Base-by-base conservation (phyloP, 2,329 filamentous ascomycete species). In the Stachybotrys chartarum region DNA sequence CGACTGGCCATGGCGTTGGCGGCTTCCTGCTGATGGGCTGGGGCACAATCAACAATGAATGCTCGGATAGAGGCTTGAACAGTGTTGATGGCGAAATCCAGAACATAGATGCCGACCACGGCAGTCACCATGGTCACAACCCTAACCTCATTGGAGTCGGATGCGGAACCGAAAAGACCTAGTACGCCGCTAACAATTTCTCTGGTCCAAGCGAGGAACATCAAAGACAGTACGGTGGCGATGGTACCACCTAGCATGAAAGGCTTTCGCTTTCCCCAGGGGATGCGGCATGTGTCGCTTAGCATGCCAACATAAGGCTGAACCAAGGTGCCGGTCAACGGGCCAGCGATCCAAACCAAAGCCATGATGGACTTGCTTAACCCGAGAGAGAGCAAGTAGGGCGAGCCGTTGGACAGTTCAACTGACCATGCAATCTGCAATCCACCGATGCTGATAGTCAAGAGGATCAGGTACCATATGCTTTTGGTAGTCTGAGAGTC, bases 51-150 rank as follows among this genome's bases (percentile, higher is more conserved):
- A 30, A 97, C 89, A 54, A 97, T 96, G 68, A 95, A 96, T 30
- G 92, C 91, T 60, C 92, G 83, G 65, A 97, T 89, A 5, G 86
- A 89, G 51, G 94, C 93, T 80, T 97, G 93, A 39, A 97, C 90
- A 82, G 92, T 94, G 72, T 97, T 97, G 75, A 97, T 94, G 64
- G 92, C 85, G 70, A 97, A 94, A 70, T 97, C 93, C 52, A 97
- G 80, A 52, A 94, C 78, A 71, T 96, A 97, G 64, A 97, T 88
- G 74, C 91, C 87, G 32, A 91, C 68, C 6, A 96, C 91, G 7
- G 93, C 93, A 56, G 90, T 80, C 35, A 90, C 75, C 61, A 96
- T 93, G 51, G 88, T 82, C 47, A 78, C 75, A 4, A 78, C 79
- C 64, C 83, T 86, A 50, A 88, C 86, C 3, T 78, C 82, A 7